A percentile compares a stretch with the other conserved stretches of the same genome.
phyloP scores from a whole-genome alignment of 2,329 filamentous ascomycete genomes.

The Botrytis tulipae region DNA sequence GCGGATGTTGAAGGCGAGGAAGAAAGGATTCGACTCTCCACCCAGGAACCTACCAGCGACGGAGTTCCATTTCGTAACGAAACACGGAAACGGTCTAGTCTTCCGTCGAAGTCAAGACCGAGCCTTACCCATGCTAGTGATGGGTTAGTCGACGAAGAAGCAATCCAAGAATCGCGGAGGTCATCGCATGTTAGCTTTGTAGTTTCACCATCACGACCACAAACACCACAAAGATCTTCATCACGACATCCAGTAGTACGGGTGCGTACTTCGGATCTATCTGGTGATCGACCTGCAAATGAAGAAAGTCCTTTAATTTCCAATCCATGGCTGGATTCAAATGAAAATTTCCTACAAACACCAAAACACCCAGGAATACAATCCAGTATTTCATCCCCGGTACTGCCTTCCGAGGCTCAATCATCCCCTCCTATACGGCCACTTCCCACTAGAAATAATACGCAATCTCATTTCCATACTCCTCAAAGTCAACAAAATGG shows the following conservation, averaged over 20 bases:
- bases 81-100: constrained; percentile 23
- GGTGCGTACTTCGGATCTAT: constrained; percentile 22
- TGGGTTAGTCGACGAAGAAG: constrained; percentile 23
- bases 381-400: constrained; percentile 32
- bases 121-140: constrained; percentile 25
- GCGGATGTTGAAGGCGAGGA: constrained; percentile 61
- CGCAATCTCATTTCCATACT: constrained; percentile 34
- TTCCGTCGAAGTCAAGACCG: constrained; percentile 21
- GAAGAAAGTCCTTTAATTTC: constrained; percentile 32
- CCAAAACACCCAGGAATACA: constrained; percentile 31
- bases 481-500: constrained; percentile 36
- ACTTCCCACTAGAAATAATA: constrained; percentile 31
- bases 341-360: constrained; percentile 28
- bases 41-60: constrained; percentile 46
- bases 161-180: constrained; percentile 25
- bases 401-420: constrained; percentile 37
- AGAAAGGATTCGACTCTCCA: constrained; percentile 59
- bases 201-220: constrained; percentile 27
- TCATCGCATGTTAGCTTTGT: constrained; percentile 36
- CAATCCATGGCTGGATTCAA: constrained; percentile 34
- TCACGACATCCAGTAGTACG: constrained; percentile 28
- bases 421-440: constrained; percentile 25
- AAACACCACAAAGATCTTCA: constrained; percentile 30
- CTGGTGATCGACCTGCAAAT: constrained; percentile 17
- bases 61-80: constrained; percentile 23